Conservation (phyloP, 352 stramenopile species). For the Poterioochromonas sp. region DNA sequence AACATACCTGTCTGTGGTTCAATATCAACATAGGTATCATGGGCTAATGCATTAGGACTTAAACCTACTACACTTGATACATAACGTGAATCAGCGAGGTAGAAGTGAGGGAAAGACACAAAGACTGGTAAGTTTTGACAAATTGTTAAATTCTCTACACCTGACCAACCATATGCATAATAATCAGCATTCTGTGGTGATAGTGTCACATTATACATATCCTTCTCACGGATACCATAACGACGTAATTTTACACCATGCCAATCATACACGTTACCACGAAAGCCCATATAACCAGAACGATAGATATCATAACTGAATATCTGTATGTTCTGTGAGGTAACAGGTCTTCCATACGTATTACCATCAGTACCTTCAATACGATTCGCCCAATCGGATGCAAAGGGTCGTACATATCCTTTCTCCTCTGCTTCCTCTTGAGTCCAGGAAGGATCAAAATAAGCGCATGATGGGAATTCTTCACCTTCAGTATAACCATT, state of each 20-base stretch:
- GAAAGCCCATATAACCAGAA: neutral
- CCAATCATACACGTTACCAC: neutral
- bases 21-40: constrained; percentile 8
- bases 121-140: neutral
- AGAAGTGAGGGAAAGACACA: constrained; percentile 6
- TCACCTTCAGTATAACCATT: neutral
- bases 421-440: neutral
- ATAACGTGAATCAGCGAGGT: neutral
- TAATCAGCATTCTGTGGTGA: neutral
- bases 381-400: neutral
- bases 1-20: neutral
- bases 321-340: neutral
- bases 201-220: neutral
- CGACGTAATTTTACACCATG: neutral
- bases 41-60: neutral
- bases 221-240: neutral
- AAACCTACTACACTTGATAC: neutral
- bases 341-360: neutral
- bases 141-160: neutral
- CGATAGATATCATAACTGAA: neutral
- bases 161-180: neutral
- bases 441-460: neutral
- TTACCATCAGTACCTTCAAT: neutral
- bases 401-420: constrained; percentile 9
- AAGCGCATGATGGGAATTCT: constrained; percentile 11